Percentiles rank a stretch among this genome's conserved stretches.
phyloP scores from a whole-genome alignment of 768 basidiomycete species.

The Porphyrellus cyaneotinctus region DNA sequence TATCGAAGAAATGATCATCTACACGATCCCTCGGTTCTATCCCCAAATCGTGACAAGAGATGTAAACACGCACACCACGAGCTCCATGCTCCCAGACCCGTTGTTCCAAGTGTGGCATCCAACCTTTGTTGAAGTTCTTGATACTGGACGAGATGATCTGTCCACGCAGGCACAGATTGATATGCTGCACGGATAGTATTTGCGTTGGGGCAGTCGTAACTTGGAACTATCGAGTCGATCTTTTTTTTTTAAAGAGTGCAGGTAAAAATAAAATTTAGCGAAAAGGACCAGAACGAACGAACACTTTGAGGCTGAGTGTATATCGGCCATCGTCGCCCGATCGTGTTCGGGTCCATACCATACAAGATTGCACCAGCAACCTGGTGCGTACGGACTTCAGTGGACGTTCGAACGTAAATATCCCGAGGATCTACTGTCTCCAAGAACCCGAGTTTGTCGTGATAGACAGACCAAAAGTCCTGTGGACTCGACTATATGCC shows the following conservation, averaged over 20 bases:
- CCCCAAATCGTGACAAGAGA: background rate
- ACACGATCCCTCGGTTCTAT: background rate
- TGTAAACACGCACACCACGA: conserved; percentile 41
- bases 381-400: conserved; percentile 45
- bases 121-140: conserved; percentile 36
- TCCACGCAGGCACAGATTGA: conserved; percentile 46
- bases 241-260: conserved; percentile 6
- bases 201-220: conserved; percentile 42
- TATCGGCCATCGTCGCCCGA: conserved; percentile 35
- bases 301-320: conserved; percentile 41
- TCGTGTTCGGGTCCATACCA: conserved; percentile 41
- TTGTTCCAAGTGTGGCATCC: conserved; percentile 38
- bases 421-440: conserved; percentile 31
- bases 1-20: conserved; percentile 48
- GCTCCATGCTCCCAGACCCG: conserved; percentile 39
- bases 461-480: conserved; percentile 48
- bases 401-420: conserved; percentile 43
- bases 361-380: conserved; percentile 43
- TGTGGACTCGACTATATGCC: conserved; percentile 10
- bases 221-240: conserved; percentile 48
- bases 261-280: background rate
- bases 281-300: conserved; percentile 11
- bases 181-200: conserved; percentile 36
- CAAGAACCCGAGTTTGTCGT: conserved; percentile 35
- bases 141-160: conserved; percentile 38